Evolutionary conservation across 2,329 filamentous ascomycete genomes (phyloP), one percentile per base, ranked within the genome.

Genomic region (Beauveria scarabaeidicola): DNA sequence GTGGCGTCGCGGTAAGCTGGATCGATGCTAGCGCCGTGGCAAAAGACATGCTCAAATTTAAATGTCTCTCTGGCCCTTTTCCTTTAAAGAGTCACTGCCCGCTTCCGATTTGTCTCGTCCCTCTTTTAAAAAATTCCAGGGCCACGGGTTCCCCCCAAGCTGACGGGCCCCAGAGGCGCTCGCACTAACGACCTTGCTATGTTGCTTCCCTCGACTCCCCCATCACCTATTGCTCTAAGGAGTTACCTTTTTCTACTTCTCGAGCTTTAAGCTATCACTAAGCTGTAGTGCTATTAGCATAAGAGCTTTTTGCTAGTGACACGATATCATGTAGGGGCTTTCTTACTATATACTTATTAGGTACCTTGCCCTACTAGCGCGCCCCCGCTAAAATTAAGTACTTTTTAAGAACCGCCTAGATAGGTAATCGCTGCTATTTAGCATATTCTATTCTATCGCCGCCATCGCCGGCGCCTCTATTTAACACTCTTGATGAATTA

Each of bases 161-260:
- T 51, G 46, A 58, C 46, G 23, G 41, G 36, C 36, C 7, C 17
- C 23, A 50, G 27, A 6, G 21, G 17, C 32, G 11, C 25, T 21
- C 17, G 23, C 52, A 21, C 54, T 41, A 29, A 58, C 55, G 43
- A 11, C 32, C 46, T 46, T 25, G 56, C 48, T 48, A 59, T 59
- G 56, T 59, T 59, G 56, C 48, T 52, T 59, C 48, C 48, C 47
- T 46, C 56, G 56, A 59, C 56, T 59, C 56, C 56, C 56, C 56
- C 47, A 15, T 52, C 48, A 55, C 52, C 25, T 9, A 3, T 44
- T 17, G 11, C 55, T 58, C 32, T 36, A 38, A 50, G 55, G 55
- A 44, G 27, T 59, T 46, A 25, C 40, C 25, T 25, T 27, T 58
- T 23, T n/a, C n/a, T 21, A 2, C 27, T 46, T 52, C 56, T 59